Base-by-base conservation (phyloP, 192 early-diverging fungal genomes). In the Diversispora epigaea region DNA sequence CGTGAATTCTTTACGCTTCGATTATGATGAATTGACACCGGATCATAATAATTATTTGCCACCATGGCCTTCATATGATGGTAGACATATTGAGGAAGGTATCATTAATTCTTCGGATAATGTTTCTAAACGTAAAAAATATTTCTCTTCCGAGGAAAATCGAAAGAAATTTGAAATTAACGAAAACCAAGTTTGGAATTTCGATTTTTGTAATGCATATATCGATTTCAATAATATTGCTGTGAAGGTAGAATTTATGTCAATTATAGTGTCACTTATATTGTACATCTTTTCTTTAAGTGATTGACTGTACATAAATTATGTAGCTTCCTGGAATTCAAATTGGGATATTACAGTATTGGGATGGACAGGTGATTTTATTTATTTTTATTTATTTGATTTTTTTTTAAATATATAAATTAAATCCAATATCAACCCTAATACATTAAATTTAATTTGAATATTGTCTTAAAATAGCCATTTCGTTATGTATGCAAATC, bases 401-500 rank as follows among this genome's bases (percentile, higher is more conserved):
- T 49, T 22, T 58, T 17, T 14, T 25, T 74, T 77, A 83, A 68
- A 76, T 32, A 32, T 32, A 32, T 32, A 32, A 32, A 32, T 32
- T 32, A 32, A 32, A 32, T 32, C 25, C 25, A 32, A 32, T 32
- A 32, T 32, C 25, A 32, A 32, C 2, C 25, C 25, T 32, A 32
- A 32, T 32, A 32, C 25, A 32, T 32, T 32, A 32, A 32, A 32
- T 32, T 32, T 32, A 32, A 32, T 32, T 32, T 2, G 25, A 32
- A 32, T 32, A 32, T 32, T 32, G 25, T 32, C 25, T 32, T 32
- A 32, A 32, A 80, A 44, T 86, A 94, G 83, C 93, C 93, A 50
- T 76, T 93, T 68, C 87, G 90, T 8, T 86, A 91, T 65, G 83
- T 95, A 19, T 84, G 87, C 75, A 94, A 94, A 77, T 81, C 87